Evolutionary conservation across 345 rosid species (phyloP), one percentile per base, ranked within the genome.

Genomic region (Lepidium africanum): DNA sequence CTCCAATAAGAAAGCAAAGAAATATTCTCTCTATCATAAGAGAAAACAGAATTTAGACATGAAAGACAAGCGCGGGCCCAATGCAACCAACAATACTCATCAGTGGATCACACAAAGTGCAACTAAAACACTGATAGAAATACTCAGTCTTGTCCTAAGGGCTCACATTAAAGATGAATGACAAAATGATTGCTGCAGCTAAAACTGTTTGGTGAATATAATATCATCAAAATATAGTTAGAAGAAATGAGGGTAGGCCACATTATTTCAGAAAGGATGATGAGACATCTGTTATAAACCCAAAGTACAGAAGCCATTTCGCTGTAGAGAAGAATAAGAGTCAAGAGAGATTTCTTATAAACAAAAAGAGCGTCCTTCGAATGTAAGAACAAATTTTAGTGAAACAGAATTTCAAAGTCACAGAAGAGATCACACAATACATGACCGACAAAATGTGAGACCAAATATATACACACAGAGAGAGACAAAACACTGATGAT

Each of bases 61-160:
- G 63, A 55, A 63, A 62, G 74, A 75, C 65, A 53, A 75, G 60
- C 13, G 70, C 52, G 74, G 78, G 65, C 47, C 74, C 65, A 53
- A 53, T 10, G 64, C 58, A 74, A 38, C 52, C 19, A 60, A 46
- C 37, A 27, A 38, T 47, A 61, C n/a, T 69, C 60, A 68, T 68
- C 52, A 61, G 27, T 67, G 46, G 61, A 66, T 73, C 70, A 75
- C 75, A 68, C 60, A 69, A 63, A 76, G 63, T 70, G 71, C 67
- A 76, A 45, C 40, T 12, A 41, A 64, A 60, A 70, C 67, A 63
- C 51, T 64, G 62, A 64, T 38, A 9, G 63, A 76, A 40, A 70
- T 64, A 0, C 36, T 17, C 36, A 69, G 60, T 62, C 78, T 75
- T 68, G 74, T 75, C 74, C 13, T 17, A 25, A 46, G 15, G 63